Percentiles rank a stretch among this genome's conserved stretches.
Evolutionary conservation across 2,329 filamentous ascomycete species (phyloP).

Genomic region (Stagonosporopsis rhizophila): DNA sequence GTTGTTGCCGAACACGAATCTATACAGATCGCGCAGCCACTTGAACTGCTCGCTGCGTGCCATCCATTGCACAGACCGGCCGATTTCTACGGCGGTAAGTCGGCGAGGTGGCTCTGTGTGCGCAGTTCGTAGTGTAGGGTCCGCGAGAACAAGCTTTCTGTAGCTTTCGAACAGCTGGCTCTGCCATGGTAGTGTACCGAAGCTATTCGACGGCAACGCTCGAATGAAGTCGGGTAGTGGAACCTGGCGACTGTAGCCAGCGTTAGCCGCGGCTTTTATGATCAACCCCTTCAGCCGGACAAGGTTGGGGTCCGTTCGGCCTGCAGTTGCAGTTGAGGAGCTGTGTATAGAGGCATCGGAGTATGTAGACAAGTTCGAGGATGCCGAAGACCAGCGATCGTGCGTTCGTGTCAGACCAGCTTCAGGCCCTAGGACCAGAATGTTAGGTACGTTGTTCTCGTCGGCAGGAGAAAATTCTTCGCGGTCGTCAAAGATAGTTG

Average conservation of each 20-base stretch:
- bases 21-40: conserved; percentile 83
- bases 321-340: conserved; percentile 73
- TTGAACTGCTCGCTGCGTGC: conserved; percentile 73
- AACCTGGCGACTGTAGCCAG: conserved; percentile 73
- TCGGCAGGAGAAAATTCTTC: conserved; percentile 74
- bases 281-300: conserved; percentile 79
- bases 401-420: conserved; percentile 59
- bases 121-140: conserved; percentile 66
- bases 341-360: conserved; percentile 71
- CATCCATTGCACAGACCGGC: conserved; percentile 80
- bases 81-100: conserved; percentile 76
- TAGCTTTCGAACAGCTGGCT: conserved; percentile 77
- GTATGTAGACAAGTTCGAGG: conserved; percentile 78
- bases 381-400: conserved; percentile 78
- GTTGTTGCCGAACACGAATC: conserved; percentile 83
- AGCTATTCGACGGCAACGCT: conserved; percentile 75
- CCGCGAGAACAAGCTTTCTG: conserved; percentile 77
- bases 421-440: conserved; percentile 81
- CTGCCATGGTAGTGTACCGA: conserved; percentile 76
- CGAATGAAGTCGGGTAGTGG: conserved; percentile 79
- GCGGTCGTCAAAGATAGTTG: conserved; percentile 93
- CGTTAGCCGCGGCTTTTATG: conserved; percentile 83
- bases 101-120: conserved; percentile 63
- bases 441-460: conserved; percentile 80
- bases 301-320: conserved; percentile 77